These are phyloP conservation scores for Antitrichia curtipendula DNA, from an alignment of 225 moss, liverwort and hornwort genomes.

Conservation along the genomic window DNA sequence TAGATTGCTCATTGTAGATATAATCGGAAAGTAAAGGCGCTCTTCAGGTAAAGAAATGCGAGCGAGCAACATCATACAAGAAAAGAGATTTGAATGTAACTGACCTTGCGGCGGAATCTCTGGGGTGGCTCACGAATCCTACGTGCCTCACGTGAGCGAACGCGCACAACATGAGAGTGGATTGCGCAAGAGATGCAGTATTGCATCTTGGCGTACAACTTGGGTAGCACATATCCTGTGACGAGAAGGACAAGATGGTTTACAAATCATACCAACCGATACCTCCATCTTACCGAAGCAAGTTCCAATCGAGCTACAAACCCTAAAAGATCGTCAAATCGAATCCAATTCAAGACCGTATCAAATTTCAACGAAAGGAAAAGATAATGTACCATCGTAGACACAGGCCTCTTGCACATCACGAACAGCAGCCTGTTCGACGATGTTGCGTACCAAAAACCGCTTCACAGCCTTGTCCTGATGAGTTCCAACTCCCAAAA, in stretches of 20 bases:
- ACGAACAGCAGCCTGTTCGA: slow-evolving; percentile 87
- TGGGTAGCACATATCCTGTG: slow-evolving; percentile 72
- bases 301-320: not conserved
- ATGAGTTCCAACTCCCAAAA: not conserved
- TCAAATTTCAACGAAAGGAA: not conserved
- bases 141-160: slow-evolving; percentile 82
- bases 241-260: not conserved
- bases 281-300: not conserved
- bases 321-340: not conserved
- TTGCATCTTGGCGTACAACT: slow-evolving; percentile 90
- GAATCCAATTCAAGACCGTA: not conserved
- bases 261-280: not conserved
- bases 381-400: slow-evolving; percentile 40
- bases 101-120: slow-evolving; percentile 78
- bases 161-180: slow-evolving; percentile 88
- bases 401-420: slow-evolving; percentile 98
- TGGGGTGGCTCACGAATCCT: slow-evolving; percentile 89
- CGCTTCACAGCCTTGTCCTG: slow-evolving; percentile 97
- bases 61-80: not conserved
- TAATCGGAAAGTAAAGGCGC: too few species aligned
- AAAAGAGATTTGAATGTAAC: not conserved
- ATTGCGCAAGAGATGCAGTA: slow-evolving; percentile 91
- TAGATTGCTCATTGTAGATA: not conserved
- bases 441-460: slow-evolving; percentile 87
- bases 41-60: not conserved